Base-by-base conservation (phyloP, 345 rosid species). In the Nasturtium officinale region DNA sequence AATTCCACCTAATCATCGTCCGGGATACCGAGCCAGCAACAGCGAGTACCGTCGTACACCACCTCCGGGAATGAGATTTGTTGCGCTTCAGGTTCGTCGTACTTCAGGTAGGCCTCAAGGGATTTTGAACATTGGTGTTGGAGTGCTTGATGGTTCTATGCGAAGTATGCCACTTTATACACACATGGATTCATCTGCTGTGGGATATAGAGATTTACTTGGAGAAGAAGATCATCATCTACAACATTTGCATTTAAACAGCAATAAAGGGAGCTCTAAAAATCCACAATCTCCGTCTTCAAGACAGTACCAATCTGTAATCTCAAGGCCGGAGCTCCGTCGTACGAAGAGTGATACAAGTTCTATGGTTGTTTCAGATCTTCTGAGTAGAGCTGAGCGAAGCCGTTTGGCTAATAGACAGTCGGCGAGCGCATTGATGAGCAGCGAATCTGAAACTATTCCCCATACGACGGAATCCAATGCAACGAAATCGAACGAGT, bases 21-120 rank as follows among this genome's bases (percentile, higher is more conserved):
- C 29, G n/a, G 74, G 15, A 60, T 67, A 17, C 26, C 68, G 68
- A 21, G 52, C 54, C 28, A 50, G 20, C 29, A 77, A 72, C 58
- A 50, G 48, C 1, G 76, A 76, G 38, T 70, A 55, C 1, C 62
- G 62, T 32, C 80, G 65, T 1, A 65, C 77, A 2, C 76, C 75
- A 3, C 87, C 83, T 17, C 70, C 78, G 0, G 96, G 92, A 37
- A 91, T 85, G 95, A 79, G 92, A 20, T 94, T 90, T 32, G 87
- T 86, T 0, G 98, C 98, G 0, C 88, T 94, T 69, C 97, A 91
- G 33, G 97, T 91, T 10, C 90, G 98, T 9, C 86, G 95, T 37
- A 79, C 83, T 5, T 90, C 97, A 3, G 97, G 92, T 12, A 77
- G 88, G 1, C 98, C 98, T 9, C 97, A 91, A 20, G 98, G 97